Percentiles rank a stretch among this genome's conserved stretches.
phyloP scores from a whole-genome alignment of 352 stramenopile species.

The Pythium angustatum region DNA sequence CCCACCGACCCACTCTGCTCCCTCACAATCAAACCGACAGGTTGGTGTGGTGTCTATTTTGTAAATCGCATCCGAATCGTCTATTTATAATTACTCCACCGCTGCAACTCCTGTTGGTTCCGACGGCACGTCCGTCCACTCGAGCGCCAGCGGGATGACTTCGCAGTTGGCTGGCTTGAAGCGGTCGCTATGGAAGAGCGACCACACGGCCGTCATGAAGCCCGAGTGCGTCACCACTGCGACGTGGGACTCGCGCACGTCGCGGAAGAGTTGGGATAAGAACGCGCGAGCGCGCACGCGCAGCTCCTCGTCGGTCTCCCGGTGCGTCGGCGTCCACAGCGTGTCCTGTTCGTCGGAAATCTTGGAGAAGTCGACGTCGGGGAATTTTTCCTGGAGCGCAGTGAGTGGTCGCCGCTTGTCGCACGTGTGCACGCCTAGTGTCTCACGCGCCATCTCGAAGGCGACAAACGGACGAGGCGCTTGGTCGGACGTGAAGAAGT shows the following conservation, averaged over 20 bases:
- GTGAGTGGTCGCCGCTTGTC: constrained; percentile 56
- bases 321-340: constrained; percentile 56
- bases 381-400: constrained; percentile 53
- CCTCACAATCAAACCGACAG: too few species aligned
- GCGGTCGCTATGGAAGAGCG: constrained; percentile 37
- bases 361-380: constrained; percentile 58
- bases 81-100: constrained; percentile 13
- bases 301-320: constrained; percentile 66
- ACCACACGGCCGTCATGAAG: constrained; percentile 65
- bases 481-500: constrained; percentile 52
- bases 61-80: too few species aligned
- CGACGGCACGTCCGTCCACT: constrained; percentile 12
- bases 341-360: constrained; percentile 56
- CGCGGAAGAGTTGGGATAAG: constrained; percentile 51
- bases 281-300: constrained; percentile 47
- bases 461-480: constrained; percentile 44
- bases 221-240: constrained; percentile 65
- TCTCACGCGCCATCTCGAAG: constrained; percentile 70
- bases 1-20: too few species aligned
- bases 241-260: constrained; percentile 54
- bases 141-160: constrained; percentile 31
- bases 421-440: constrained; percentile 63
- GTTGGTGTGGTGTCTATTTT: too few species aligned
- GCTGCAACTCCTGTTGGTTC: background rate
- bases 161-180: constrained; percentile 40